Evolutionary conservation across 208 protist genomes (phyloP), one percentile per base, ranked within the genome.

Genomic region (Leishmania mexicana): DNA sequence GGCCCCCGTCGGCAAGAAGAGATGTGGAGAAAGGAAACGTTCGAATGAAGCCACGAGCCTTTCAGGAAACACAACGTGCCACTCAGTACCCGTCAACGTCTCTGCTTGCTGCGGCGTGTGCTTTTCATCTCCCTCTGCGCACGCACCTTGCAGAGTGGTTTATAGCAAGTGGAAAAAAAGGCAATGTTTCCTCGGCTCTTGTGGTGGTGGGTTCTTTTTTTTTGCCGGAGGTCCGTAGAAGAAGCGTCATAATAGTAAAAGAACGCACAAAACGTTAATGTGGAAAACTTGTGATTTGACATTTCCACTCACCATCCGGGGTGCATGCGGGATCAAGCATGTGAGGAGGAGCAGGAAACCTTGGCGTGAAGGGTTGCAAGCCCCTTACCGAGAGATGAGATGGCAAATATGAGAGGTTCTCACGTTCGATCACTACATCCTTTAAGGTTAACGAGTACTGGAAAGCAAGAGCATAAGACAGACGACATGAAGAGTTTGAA

Each of bases 211-310:
- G 47, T 51, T 3, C 11, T 28, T 10, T 47, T 15, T 5, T 21
- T 11, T 54, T 62, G 28, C 40, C 19, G 21, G 13, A 4, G 17
- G 40, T 51, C 68, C 21, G 68, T 31, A 4, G 21, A 51, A 73
- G 68, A 47, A 65, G 40, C 47, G 58, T 15, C 47, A 68, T 57
- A 72, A 67, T 54, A 79, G 40, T 54, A 70, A 31, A 62, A 68
- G 45, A 31, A 73, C 51, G 42, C 21, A 68, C 19, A 81, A 40
- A 78, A 51, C 1, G 49, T 13, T 38, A 65, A 73, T 47, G 11
- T 11, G 64, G 11, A 4, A 75, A 73, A 76, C 71, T 35, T n/a
- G 11, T 31, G 42, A 76, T 54, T 68, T 31, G 62, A 68, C 4
- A 8, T 68, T 31, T 40, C 17, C 31, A 68, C 62, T 68, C 31